phyloP scores from a whole-genome alignment of 208 protist species.

The Trypanosoma melophagium region DNA sequence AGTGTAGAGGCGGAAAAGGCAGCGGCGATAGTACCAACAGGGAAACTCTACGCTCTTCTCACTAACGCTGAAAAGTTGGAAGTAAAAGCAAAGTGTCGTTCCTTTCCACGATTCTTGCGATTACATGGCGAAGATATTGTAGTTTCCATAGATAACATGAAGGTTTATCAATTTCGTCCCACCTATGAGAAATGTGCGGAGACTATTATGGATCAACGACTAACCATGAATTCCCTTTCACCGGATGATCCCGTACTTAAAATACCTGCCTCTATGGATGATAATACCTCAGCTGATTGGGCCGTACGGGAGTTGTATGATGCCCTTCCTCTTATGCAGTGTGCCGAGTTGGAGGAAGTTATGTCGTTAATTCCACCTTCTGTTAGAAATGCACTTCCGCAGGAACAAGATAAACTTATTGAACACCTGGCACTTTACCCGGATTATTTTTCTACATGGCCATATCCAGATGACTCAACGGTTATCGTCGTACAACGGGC shows the following conservation, averaged over 20 bases:
- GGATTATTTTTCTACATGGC: slow-evolving; percentile 76
- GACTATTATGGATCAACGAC: slow-evolving; percentile 63
- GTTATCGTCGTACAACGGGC: slow-evolving; percentile 74
- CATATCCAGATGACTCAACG: slow-evolving; percentile 69
- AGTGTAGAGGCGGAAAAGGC: slow-evolving; percentile 36
- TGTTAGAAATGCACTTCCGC: slow-evolving; percentile 64
- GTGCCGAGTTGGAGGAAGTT: slow-evolving; percentile 74
- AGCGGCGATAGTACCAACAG: slow-evolving; percentile 61
- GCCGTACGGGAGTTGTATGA: slow-evolving; percentile 85
- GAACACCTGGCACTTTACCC: slow-evolving; percentile 49
- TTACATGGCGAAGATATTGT: slow-evolving; percentile 75
- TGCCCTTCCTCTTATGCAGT: slow-evolving; percentile 80
- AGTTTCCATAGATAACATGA: slow-evolving; percentile 74
- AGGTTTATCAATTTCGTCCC: slow-evolving; percentile 63
- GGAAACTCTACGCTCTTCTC: slow-evolving; percentile 67
- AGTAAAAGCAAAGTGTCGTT: slow-evolving; percentile 60
- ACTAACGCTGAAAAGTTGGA: slow-evolving; percentile 46
- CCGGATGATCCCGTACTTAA: slow-evolving; percentile 68
- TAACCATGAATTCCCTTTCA: slow-evolving; percentile 46
- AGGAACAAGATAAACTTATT: slow-evolving; percentile 36
- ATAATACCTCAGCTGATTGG: slow-evolving; percentile 59
- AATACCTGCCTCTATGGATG: slow-evolving; percentile 62
- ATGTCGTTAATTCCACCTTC: slow-evolving; percentile 66
- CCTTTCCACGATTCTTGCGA: slow-evolving; percentile 81
- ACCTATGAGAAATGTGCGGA: slow-evolving; percentile 82